Conservation (phyloP, 108 stramenopile genomes). For the Nitzschia putrida region DNA sequence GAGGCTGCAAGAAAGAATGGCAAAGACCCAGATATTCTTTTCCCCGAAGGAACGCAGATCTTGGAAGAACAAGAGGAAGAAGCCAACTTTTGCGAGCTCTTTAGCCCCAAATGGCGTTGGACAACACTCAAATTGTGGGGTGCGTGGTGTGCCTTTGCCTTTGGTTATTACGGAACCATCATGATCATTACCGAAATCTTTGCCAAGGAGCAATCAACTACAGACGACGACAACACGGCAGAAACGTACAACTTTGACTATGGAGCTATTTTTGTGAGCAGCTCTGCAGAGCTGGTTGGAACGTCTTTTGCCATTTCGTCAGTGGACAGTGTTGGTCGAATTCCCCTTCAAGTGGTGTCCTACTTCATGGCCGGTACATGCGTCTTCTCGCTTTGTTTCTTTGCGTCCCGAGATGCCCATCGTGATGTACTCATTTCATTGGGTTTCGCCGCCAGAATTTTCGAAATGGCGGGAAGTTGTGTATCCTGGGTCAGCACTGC, state of each 20-base stretch:
- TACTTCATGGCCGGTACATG: constrained; percentile 64
- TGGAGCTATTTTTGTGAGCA: constrained; percentile 63
- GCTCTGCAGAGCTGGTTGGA: constrained; percentile 70
- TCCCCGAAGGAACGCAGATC: constrained; percentile 38
- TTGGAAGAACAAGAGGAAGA: constrained; percentile 48
- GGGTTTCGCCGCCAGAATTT: constrained; percentile 66
- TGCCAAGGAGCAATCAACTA: background rate
- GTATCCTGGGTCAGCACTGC: constrained; percentile 75
- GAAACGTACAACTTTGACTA: constrained; percentile 58
- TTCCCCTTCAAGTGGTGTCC: constrained; percentile 57
- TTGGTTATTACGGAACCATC: constrained; percentile 72
- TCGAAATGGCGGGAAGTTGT: constrained; percentile 72
- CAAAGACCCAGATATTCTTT: constrained; percentile 38
- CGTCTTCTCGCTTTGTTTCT: constrained; percentile 42
- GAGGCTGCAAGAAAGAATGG: constrained; percentile 54
- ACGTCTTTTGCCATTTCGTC: constrained; percentile 56
- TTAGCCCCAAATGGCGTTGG: constrained; percentile 43
- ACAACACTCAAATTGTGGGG: constrained; percentile 49
- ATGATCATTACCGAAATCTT: constrained; percentile 69
- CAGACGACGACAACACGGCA: constrained; percentile 27
- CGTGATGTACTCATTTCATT: constrained; percentile 43
- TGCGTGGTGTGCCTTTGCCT: constrained; percentile 67
- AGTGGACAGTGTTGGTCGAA: constrained; percentile 66
- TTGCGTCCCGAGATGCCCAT: constrained; percentile 25
- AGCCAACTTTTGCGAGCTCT: constrained; percentile 40